A percentile compares a stretch with the other conserved stretches of the same genome.
phyloP scores from a whole-genome alignment of 805 yeast genomes.

The Jamesozyma piceae region DNA sequence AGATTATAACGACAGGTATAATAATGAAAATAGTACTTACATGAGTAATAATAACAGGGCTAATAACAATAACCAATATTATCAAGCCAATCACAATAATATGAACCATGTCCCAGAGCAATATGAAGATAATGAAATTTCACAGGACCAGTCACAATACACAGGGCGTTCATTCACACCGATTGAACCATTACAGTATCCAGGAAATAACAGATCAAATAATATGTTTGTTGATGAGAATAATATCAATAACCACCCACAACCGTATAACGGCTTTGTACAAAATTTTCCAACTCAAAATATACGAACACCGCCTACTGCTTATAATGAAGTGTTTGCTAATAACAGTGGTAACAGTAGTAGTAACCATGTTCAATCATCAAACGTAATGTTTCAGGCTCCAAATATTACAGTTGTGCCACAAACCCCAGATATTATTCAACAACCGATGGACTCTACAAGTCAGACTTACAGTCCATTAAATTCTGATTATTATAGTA shows the following conservation, averaged over 20 bases:
- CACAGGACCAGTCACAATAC: neutral
- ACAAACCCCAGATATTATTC: conserved; percentile 18
- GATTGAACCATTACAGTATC: conserved; percentile 4
- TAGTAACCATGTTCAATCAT: conserved; percentile 1
- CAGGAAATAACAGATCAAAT: neutral
- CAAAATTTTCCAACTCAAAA: conserved; percentile 11
- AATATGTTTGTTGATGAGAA: neutral
- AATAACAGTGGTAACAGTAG: neutral
- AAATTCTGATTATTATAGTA: neutral
- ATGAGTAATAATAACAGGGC: neutral
- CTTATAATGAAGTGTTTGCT: conserved; percentile 17
- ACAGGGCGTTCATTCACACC: conserved; percentile 3
- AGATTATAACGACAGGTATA: neutral
- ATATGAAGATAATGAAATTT: neutral
- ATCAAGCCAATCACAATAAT: neutral
- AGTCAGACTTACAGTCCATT: conserved; percentile 4
- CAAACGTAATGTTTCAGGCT: conserved; percentile 9
- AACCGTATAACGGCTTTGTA: conserved; percentile 14
- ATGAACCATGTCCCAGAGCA: neutral
- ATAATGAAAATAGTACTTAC: neutral
- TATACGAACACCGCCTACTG: conserved; percentile 12
- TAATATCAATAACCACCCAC: neutral
- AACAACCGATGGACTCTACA: conserved; percentile 7
- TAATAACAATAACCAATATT: neutral
- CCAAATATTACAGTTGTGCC: conserved; percentile 25